phyloP scores from a whole-genome alignment of 148 eudicot genomes.

The Cornus florida region DNA sequence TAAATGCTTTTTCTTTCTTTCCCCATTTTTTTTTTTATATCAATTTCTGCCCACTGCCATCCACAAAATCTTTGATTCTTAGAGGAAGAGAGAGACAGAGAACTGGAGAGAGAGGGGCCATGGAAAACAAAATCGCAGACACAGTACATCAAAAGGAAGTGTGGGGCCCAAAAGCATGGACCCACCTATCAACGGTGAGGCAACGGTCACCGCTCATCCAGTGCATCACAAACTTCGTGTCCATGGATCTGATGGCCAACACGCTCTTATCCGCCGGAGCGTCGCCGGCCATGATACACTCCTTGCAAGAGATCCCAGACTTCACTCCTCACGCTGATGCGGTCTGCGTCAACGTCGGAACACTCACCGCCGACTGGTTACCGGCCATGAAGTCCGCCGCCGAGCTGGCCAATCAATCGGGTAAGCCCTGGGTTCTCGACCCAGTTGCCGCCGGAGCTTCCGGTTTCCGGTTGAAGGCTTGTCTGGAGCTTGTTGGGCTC shows the following conservation, averaged over 20 bases:
- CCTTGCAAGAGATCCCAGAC: slow-evolving; percentile 51
- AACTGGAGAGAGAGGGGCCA: neutral
- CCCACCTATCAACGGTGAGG: slow-evolving; percentile 14
- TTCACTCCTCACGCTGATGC: slow-evolving; percentile 65
- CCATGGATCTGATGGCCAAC: slow-evolving; percentile 75
- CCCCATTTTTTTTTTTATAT: too few species aligned
- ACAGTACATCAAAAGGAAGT: neutral
- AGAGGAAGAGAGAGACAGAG: neutral
- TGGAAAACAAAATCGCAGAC: neutral
- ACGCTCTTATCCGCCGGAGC: slow-evolving; percentile 66
- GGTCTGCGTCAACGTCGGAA: slow-evolving; percentile 68
- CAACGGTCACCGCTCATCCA: slow-evolving; percentile 49
- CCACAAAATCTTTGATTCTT: too few species aligned
- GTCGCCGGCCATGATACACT: slow-evolving; percentile 73
- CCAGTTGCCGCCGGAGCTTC: slow-evolving; percentile 86
- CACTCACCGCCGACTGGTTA: slow-evolving; percentile 57
- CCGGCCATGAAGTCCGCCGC: slow-evolving; percentile 84
- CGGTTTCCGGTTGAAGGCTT: slow-evolving; percentile 65
- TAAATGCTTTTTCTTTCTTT: too few species aligned
- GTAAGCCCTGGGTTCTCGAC: slow-evolving; percentile 89
- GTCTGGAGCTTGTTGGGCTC: slow-evolving; percentile 64
- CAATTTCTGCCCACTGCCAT: too few species aligned
- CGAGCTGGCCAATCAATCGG: slow-evolving; percentile 25
- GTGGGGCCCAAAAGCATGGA: slow-evolving; percentile 14
- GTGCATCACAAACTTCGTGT: slow-evolving; percentile 74